These are phyloP conservation scores for Tetrahymena thermophila DNA, from an alignment of 73 alveolate genomes.

Conservation along the genomic window DNA sequence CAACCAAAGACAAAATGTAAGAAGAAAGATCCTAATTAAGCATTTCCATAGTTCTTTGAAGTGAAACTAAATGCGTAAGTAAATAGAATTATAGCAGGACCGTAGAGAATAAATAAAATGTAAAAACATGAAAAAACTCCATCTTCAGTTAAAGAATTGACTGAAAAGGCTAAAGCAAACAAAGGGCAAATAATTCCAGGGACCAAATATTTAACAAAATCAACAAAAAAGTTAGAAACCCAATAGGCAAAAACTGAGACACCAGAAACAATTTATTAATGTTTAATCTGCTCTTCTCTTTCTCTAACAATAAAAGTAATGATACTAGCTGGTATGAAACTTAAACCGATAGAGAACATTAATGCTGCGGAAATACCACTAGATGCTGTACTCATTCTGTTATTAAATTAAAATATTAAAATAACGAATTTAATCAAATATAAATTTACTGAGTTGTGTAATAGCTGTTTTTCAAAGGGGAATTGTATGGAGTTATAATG, in stretches of 20 bases:
- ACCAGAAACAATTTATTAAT: constrained; percentile 74
- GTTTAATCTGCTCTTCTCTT: constrained; percentile 41
- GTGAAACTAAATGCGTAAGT: constrained; percentile 48
- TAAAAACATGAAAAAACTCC: constrained; percentile 24
- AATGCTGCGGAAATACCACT: not conserved
- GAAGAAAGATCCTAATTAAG: constrained; percentile 49
- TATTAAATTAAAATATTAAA: not conserved
- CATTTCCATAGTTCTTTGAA: constrained; percentile 34
- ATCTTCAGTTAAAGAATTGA: constrained; percentile 1
- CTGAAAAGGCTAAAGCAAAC: constrained; percentile 7
- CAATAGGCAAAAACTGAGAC: constrained; percentile 75
- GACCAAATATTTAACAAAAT: constrained; percentile 53
- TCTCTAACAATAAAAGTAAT: not conserved
- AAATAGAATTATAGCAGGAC: constrained; percentile 47
- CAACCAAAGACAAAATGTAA: constrained; percentile 47
- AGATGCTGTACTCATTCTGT: not conserved
- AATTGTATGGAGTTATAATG: not conserved
- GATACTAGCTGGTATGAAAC: not conserved
- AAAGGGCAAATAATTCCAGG: constrained; percentile 53
- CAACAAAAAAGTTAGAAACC: constrained; percentile 70
- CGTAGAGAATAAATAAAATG: constrained; percentile 45
- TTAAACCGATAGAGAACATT: not conserved
- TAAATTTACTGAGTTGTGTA: not conserved
- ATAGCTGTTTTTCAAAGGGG: not conserved
- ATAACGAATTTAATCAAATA: not conserved